Conservation (phyloP, 139 green algal species). For the Tetraselmis chui region DNA sequence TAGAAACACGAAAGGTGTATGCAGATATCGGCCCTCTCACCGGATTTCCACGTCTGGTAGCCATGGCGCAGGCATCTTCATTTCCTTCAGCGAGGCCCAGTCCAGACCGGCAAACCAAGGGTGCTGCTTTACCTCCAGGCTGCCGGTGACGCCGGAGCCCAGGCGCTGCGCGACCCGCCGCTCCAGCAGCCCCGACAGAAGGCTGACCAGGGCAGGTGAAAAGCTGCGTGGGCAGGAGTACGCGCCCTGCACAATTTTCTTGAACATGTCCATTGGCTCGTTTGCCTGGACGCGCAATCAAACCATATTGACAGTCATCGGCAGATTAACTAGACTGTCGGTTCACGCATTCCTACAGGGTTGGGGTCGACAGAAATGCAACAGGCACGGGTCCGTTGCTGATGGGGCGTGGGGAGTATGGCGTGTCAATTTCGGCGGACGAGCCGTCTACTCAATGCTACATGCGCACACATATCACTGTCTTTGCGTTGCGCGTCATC, state of each 20-base stretch:
- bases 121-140: not conserved
- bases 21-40: not conserved
- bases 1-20: not conserved
- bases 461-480: too few relatives aligned
- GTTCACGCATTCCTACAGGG: too few relatives aligned
- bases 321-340: not conserved
- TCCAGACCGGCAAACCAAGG: not conserved
- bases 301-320: too few relatives aligned
- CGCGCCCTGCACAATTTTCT: not conserved
- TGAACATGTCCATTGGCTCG: not conserved
- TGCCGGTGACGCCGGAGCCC: not conserved
- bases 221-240: not conserved
- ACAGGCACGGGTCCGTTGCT: too few relatives aligned
- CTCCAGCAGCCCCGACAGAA: not conserved
- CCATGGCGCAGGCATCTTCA: not conserved
- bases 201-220: not conserved
- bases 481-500: too few relatives aligned
- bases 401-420: too few relatives aligned
- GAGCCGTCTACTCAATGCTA: too few relatives aligned
- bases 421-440: too few relatives aligned
- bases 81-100: not conserved
- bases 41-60: not conserved
- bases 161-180: not conserved
- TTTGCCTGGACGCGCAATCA: not conserved
- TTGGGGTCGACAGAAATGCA: not conserved